Evolutionary conservation across 495 filamentous ascomycete species (phyloP).

Genomic region (Penicillium subrubescens): DNA sequence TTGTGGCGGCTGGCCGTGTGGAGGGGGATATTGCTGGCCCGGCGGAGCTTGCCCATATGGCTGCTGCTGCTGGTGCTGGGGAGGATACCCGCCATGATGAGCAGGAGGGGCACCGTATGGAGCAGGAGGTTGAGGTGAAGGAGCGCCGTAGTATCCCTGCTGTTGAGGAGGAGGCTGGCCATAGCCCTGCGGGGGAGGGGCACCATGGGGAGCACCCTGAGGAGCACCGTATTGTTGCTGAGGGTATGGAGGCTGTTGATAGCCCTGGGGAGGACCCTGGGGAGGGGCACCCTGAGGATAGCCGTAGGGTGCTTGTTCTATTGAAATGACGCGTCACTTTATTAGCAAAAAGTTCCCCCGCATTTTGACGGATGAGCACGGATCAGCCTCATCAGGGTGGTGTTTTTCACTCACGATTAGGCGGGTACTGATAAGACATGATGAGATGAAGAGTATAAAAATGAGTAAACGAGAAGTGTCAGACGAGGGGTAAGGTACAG

Average conservation of each 20-base stretch:
- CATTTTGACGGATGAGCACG: not conserved
- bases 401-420: conserved; percentile 29
- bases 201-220: conserved; percentile 17
- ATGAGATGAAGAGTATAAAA: not conserved
- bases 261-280: conserved; percentile 34
- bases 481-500: conserved; percentile 6
- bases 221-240: conserved; percentile 29
- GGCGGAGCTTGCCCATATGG: conserved; percentile 27
- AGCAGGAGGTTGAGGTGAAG: conserved; percentile 16
- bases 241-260: conserved; percentile 31
- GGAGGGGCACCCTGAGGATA: conserved; percentile 35
- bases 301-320: conserved; percentile 35
- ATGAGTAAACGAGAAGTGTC: not conserved
- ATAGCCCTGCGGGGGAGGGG: conserved; percentile 23
- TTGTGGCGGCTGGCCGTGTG: conserved; percentile 24
- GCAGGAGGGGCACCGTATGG: conserved; percentile 27
- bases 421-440: conserved; percentile 37
- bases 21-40: conserved; percentile 26
- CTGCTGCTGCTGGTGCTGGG: conserved; percentile 13
- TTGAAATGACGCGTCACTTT: conserved; percentile 8
- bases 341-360: not conserved
- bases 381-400: not conserved
- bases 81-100: conserved; percentile 2
- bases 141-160: conserved; percentile 24
- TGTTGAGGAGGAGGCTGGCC: conserved; percentile 24